A percentile compares a stretch with the other conserved stretches of the same genome.
Evolutionary conservation across 108 stramenopile species (phyloP).

Genomic region (Hondaea fermentalgiana): DNA sequence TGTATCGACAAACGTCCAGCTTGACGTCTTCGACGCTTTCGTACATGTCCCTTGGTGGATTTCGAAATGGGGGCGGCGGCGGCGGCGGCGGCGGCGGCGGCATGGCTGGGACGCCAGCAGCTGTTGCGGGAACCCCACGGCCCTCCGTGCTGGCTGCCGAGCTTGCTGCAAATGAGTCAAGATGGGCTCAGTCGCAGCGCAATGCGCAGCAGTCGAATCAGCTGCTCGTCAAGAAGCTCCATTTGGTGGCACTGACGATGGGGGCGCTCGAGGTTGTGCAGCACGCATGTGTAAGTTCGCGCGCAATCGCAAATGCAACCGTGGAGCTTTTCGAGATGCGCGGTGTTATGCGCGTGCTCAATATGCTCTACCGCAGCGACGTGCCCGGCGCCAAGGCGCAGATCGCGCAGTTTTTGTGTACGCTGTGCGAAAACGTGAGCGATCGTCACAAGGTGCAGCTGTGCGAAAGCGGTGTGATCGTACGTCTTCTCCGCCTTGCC

Average conservation of each 20-base stretch:
- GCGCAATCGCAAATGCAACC: neutral
- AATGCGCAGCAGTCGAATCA: neutral
- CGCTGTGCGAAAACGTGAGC: neutral
- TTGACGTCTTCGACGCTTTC: neutral
- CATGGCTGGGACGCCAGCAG: neutral
- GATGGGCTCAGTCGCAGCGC: neutral
- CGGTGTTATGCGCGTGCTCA: neutral
- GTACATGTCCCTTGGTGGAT: neutral
- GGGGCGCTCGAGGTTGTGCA: neutral
- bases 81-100: no score
- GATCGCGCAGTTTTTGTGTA: neutral
- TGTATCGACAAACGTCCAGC: neutral
- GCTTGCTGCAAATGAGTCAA: neutral
- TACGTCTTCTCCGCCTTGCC: neutral
- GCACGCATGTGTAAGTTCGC: neutral
- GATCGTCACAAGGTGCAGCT: constrained; percentile 10
- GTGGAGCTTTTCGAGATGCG: neutral
- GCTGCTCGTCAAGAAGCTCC: neutral
- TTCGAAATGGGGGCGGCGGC: no score
- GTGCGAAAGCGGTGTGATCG: neutral
- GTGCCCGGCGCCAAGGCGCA: constrained; percentile 14
- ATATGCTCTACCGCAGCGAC: neutral
- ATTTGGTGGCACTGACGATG: constrained; percentile 4
- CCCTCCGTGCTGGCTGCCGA: neutral
- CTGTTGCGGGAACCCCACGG: neutral